These are phyloP conservation scores for Colletotrichum orbiculare DNA, from an alignment of 2,329 filamentous ascomycete species.

Conservation along the genomic window DNA sequence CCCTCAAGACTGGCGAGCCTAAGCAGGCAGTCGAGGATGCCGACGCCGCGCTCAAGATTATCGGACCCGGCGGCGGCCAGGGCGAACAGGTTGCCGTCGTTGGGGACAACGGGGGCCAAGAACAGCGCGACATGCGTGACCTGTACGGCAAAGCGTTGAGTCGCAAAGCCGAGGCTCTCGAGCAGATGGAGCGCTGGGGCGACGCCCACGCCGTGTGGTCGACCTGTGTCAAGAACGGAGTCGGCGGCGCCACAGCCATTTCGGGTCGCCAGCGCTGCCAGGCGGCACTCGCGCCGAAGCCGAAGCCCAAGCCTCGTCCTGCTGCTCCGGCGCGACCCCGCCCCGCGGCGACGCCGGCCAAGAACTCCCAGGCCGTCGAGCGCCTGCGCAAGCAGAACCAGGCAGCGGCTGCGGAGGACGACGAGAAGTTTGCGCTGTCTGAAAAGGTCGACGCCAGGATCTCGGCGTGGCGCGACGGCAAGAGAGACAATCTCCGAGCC, in stretches of 20 bases:
- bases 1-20: conserved; percentile 90
- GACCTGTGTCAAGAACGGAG: conserved; percentile 82
- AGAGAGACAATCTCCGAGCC: conserved; percentile 91
- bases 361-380: conserved; percentile 80
- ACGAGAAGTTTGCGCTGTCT: conserved; percentile 89
- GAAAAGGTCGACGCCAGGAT: conserved; percentile 88
- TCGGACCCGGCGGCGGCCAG: conserved; percentile 82
- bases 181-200: conserved; percentile 93
- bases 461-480: conserved; percentile 86
- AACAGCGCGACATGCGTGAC: conserved; percentile 87
- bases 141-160: conserved; percentile 94
- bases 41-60: conserved; percentile 81
- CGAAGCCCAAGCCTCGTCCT: conserved; percentile 58
- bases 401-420: conserved; percentile 86
- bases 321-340: conserved; percentile 46
- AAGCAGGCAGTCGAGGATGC: conserved; percentile 89
- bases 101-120: conserved; percentile 64
- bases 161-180: conserved; percentile 93
- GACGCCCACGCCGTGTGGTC: conserved; percentile 87
- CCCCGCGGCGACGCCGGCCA: conserved; percentile 58
- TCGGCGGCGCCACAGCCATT: conserved; percentile 86
- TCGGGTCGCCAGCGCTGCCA: conserved; percentile 91
- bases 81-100: conserved; percentile 81
- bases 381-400: conserved; percentile 85
- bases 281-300: conserved; percentile 80